Base-by-base conservation (phyloP, 306 rosid genomes). In the Astragalus membranaceus region DNA sequence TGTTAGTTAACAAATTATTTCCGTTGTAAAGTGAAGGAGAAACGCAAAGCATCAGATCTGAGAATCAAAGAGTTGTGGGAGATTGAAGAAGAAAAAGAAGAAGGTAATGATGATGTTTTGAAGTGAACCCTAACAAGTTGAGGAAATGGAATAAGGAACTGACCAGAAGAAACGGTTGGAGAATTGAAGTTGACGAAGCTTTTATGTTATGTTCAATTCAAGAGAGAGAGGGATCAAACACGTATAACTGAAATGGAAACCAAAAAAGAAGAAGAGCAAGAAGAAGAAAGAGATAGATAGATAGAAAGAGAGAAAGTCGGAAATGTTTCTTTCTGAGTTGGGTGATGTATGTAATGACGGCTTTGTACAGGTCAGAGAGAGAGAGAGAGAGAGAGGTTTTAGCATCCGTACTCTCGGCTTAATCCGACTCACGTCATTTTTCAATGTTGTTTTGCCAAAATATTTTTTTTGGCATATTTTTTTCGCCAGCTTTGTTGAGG, bases 331-430 rank as follows among this genome's bases (percentile, higher is more conserved):
- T 80, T 48, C 63, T 26, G 56, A 70, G 67, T 57, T 64, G 74
- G 74, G 70, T 53, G 9, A 35, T 20, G 57, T 20, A 77, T 75
- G 64, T 58, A 71, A 69, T 72, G 70, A 83, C 81, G 76, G 83
- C 71, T 65, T 69, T 73, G 84, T 71, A 82, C 92, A 87, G 88
- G 85, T 84, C 78, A 68, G 16, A 59, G 15, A 50, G 48, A 60
- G 16, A 16, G 16, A 26, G 3, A 26, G 0, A 26, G 30, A 26
- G 32, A 52, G 33, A 52, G n/a, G 43, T 32, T 52, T 73, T 61
- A 61, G 64, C 55, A 50, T 11, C 67, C 30, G 64, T 63, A 10
- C 29, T 48, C 47, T 9, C 47, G 13, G 41, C 10, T 50, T 26
- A 43, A 23, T 64, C 54, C 1, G 7, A 4, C 7, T 46, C 6